Evolutionary conservation across 768 basidiomycete genomes (phyloP).

Genomic region (Lactarius vividus): DNA sequence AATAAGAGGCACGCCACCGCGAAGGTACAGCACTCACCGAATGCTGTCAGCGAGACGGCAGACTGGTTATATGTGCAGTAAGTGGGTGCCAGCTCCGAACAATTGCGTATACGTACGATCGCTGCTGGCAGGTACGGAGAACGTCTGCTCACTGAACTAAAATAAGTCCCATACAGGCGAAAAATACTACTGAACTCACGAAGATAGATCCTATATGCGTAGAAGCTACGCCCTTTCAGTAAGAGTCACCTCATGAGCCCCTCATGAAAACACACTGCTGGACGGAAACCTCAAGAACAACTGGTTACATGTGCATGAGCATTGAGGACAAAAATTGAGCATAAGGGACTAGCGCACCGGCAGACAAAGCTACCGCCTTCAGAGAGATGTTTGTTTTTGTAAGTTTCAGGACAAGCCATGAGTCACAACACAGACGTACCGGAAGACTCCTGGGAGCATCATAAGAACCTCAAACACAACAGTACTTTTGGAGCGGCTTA

Average conservation of each 20-base stretch:
- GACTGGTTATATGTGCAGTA: neutral
- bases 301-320: neutral
- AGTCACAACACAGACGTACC: neutral
- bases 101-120: conserved; percentile 2
- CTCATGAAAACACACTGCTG: neutral
- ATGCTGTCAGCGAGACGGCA: neutral
- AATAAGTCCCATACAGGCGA: neutral
- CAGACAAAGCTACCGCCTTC: neutral
- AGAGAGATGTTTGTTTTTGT: neutral
- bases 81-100: neutral
- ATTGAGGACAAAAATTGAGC: neutral
- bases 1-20: neutral
- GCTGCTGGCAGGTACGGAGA: conserved; percentile 4
- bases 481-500: neutral
- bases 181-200: neutral
- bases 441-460: neutral
- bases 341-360: neutral
- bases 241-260: neutral
- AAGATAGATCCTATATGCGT: conserved; percentile 3
- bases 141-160: neutral
- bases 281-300: neutral
- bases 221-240: neutral
- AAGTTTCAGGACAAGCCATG: neutral
- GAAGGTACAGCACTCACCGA: conserved; percentile 1
- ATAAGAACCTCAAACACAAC: neutral